Conservation (phyloP, 108 stramenopile species). For the Fragilaria radians region DNA sequence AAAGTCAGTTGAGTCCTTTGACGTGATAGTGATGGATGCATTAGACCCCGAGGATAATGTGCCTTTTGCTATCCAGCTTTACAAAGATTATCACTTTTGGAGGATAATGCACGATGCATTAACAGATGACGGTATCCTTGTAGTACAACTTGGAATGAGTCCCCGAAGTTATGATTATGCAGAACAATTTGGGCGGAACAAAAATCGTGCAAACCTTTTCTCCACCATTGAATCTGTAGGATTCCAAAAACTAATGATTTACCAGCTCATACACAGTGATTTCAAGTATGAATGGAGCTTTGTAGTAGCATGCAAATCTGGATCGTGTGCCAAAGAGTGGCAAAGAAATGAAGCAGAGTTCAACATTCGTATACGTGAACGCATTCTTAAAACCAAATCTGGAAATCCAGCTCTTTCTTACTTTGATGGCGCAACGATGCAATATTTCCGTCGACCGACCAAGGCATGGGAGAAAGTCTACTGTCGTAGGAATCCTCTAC, state of each 20-base stretch:
- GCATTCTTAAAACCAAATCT: constrained; percentile 32
- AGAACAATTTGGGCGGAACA: constrained; percentile 1
- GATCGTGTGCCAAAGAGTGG: not conserved
- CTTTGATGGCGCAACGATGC: constrained; percentile 76
- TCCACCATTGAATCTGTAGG: not conserved
- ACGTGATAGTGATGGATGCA: constrained; percentile 50
- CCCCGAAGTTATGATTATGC: not conserved
- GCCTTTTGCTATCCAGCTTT: constrained; percentile 34
- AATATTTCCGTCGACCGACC: constrained; percentile 42
- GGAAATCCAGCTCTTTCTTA: constrained; percentile 37
- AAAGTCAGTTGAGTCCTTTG: constrained; percentile 11
- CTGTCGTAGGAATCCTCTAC: constrained; percentile 15
- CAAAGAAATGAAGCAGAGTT: constrained; percentile 31
- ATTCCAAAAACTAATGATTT: not conserved
- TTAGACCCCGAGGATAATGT: constrained; percentile 36
- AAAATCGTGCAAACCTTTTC: not conserved
- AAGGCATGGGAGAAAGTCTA: constrained; percentile 41
- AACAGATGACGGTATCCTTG: constrained; percentile 29
- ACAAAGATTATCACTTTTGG: constrained; percentile 19
- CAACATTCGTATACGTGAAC: constrained; percentile 39
- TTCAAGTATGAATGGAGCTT: constrained; percentile 1
- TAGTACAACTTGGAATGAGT: constrained; percentile 34
- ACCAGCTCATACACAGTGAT: not conserved
- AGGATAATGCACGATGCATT: constrained; percentile 6
- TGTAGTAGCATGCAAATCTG: not conserved